These are phyloP conservation scores for Backusella parvicylindrica DNA, from an alignment of 192 early-diverging fungal species.

Conservation along the genomic window DNA sequence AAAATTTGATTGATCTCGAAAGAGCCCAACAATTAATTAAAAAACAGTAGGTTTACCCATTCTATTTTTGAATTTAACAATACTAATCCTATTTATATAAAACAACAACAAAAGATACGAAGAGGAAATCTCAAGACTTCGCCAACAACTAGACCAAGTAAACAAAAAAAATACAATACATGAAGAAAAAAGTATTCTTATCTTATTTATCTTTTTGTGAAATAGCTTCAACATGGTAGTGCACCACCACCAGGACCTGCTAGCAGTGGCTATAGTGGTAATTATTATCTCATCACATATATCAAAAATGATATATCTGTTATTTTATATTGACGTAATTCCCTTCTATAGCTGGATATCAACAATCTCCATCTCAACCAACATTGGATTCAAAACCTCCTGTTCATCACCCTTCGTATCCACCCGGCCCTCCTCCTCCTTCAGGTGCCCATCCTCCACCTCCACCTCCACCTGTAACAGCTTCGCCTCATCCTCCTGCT, in stretches of 20 bases:
- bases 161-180: too few species aligned
- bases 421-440: conserved; percentile 4
- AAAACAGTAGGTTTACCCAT: conserved; percentile 56
- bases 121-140: conserved; percentile 79
- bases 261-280: conserved; percentile 8
- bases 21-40: conserved; percentile 77
- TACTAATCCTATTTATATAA: neutral
- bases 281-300: neutral
- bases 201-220: neutral
- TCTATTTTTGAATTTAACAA: neutral
- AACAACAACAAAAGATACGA: conserved; percentile 51
- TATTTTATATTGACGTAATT: neutral
- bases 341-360: conserved; percentile 4
- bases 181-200: neutral
- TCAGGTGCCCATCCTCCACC: neutral
- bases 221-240: conserved; percentile 27
- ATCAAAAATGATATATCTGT: neutral
- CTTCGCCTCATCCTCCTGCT: conserved; percentile 9
- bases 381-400: conserved; percentile 28
- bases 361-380: conserved; percentile 4
- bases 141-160: conserved; percentile 77
- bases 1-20: conserved; percentile 79
- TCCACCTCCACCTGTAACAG: neutral
- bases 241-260: conserved; percentile 1
- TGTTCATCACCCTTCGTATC: conserved; percentile 11